phyloP scores from a whole-genome alignment of 148 eudicot genomes.

The Rhododendron mucronatum region DNA sequence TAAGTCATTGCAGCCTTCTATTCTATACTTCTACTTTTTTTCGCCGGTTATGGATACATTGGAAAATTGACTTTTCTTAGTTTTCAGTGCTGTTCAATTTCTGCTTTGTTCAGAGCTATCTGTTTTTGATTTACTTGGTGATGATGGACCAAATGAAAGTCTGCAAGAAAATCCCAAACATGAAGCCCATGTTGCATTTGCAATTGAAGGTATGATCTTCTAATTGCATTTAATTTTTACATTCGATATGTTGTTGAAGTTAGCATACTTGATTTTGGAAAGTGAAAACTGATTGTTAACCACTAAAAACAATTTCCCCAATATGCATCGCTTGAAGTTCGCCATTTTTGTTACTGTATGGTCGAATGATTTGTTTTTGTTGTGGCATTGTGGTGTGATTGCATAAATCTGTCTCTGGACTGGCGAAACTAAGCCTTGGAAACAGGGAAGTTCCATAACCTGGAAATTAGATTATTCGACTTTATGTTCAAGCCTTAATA shows the following conservation, averaged over 20 bases:
- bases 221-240: neutral
- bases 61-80: slow-evolving; percentile 9
- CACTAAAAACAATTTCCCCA: neutral
- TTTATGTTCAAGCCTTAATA: neutral
- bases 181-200: slow-evolving; percentile 82
- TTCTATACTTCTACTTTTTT: neutral
- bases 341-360: neutral
- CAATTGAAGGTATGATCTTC: slow-evolving; percentile 61
- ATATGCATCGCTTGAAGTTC: neutral
- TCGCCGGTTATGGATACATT: neutral
- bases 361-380: neutral
- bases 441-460: neutral
- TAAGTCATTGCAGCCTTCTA: neutral
- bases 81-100: neutral
- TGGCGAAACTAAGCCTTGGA: neutral
- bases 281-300: neutral
- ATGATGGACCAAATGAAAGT: slow-evolving; percentile 45
- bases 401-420: neutral
- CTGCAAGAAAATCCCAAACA: slow-evolving; percentile 26
- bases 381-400: neutral
- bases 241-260: neutral
- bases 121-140: slow-evolving; percentile 69
- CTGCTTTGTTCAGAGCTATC: slow-evolving; percentile 42
- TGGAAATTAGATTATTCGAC: neutral
- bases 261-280: neutral